Evolutionary conservation across 176 grass and related monocot species (phyloP), one percentile per base, ranked within the genome.

Genomic region (Bolboschoenus planiculmis): DNA sequence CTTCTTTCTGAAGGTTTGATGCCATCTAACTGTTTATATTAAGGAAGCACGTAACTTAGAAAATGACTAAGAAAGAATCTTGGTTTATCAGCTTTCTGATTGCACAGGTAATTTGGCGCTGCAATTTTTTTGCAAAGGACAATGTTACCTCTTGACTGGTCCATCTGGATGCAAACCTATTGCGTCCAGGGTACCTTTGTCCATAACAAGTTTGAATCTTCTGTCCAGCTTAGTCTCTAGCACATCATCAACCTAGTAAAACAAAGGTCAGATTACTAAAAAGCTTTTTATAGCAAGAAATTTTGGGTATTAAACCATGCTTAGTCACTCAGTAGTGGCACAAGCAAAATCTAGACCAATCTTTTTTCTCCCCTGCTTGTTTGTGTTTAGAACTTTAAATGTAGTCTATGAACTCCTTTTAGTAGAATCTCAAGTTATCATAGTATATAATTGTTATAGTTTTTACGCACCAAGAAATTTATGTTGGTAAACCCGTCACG

Each of bases 121-220:
- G 58, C 24, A 27, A n/a, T n/a, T 61, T 27, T 29, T 29, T 61
- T 29, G 33, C 36, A 40, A 75, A 30, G 24, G 71, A 30, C 40
- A 48, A 21, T 47, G 50, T 46, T 88, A 98, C 96, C 96, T 95
- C 89, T 88, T 98, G 61, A 89, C 47, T 56, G 21, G 62, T 20
- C 96, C 96, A 60, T 99, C 92, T 31, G 96, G 92, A 91, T 99
- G 96, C 79, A 95, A 86, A 34, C 96, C 92, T 35, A 98, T 98
- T 58, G 91, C 96, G 82, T 98, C 96, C 80, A 98, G 85, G 54
- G 96, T 93, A 36, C 96, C 96, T 93, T 98, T 98, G 71, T 98
- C 96, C 42, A 86, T 90, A 66, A 95, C 85, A 86, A 98, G 84
- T 85, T 90, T 87, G 65, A 93, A 95, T 84, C 86, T 95, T 83